These are phyloP conservation scores for Limnanthes douglasii DNA, from an alignment of 345 rosid genomes.

Conservation along the genomic window DNA sequence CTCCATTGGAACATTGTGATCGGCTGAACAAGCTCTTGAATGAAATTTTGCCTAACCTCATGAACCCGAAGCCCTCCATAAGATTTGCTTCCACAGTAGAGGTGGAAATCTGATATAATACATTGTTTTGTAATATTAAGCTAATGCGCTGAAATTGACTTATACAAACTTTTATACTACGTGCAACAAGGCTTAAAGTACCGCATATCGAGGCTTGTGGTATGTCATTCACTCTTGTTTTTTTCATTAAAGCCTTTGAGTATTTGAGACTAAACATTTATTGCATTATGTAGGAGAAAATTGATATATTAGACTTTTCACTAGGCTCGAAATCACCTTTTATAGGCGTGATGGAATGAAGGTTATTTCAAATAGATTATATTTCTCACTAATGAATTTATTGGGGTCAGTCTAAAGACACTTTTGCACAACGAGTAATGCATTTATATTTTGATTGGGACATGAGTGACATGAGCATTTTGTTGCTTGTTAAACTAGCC, in stretches of 20 bases:
- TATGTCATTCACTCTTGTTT: conserved; percentile 22
- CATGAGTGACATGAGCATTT: conserved; percentile 58
- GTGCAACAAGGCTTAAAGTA: conserved; percentile 73
- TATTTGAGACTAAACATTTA: conserved; percentile 7
- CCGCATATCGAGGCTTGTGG: conserved; percentile 57
- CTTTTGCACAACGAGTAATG: conserved; percentile 56
- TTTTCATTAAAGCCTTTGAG: conserved; percentile 1
- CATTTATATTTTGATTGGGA: conserved; percentile 79
- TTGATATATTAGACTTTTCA: conserved; percentile 75
- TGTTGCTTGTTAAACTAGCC: conserved; percentile 79
- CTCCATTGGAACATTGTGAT: conserved; percentile 90
- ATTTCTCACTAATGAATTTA: too few species aligned
- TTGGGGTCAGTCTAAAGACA: too few species aligned
- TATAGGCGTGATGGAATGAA: conserved; percentile 17
- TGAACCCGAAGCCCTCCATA: conserved; percentile 52
- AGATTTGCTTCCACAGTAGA: conserved; percentile 67
- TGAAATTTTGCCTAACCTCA: conserved; percentile 64
- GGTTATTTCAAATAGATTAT: too few species aligned
- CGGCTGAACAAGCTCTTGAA: conserved; percentile 81
- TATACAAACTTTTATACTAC: conserved; percentile 8
- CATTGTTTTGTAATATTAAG: neutral
- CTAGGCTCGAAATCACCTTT: conserved; percentile 65
- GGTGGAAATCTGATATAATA: conserved; percentile 28
- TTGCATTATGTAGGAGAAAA: conserved; percentile 38
- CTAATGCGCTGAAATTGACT: neutral